Evolutionary conservation across 2,329 filamentous ascomycete genomes (phyloP).

Genomic region (Simplicillium aogashimaense): DNA sequence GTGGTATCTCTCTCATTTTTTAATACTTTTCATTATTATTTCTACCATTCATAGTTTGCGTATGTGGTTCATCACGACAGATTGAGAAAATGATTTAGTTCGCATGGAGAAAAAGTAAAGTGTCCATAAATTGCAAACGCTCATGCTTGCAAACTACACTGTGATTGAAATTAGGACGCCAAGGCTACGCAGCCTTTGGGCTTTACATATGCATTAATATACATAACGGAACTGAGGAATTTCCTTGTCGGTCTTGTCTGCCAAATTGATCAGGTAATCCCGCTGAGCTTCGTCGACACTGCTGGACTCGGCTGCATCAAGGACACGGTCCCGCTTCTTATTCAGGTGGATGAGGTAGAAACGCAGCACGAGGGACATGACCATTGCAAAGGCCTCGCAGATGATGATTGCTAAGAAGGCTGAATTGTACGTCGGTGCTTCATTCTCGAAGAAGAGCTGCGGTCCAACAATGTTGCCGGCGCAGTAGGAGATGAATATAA

Average conservation of each 20-base stretch:
- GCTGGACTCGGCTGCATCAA: not conserved
- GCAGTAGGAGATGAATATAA: conserved; percentile 48
- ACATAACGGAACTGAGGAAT: conserved; percentile 45
- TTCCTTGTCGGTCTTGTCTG: conserved; percentile 44
- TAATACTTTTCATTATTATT: too few species aligned
- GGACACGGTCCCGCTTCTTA: conserved; percentile 32
- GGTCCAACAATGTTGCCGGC: conserved; percentile 51
- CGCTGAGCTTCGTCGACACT: too few species aligned
- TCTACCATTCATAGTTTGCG: too few species aligned
- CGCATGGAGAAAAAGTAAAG: too few species aligned
- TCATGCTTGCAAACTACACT: too few species aligned
- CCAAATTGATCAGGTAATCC: not conserved
- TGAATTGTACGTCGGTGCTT: conserved; percentile 50
- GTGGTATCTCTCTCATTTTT: too few species aligned
- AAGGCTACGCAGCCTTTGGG: too few species aligned
- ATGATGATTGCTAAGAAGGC: conserved; percentile 44
- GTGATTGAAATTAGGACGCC: too few species aligned
- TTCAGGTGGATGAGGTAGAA: conserved; percentile 42
- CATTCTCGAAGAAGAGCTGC: conserved; percentile 44
- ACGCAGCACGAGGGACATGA: conserved; percentile 30
- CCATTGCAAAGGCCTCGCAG: conserved; percentile 36
- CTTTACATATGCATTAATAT: conserved; percentile 17
- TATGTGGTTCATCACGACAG: too few species aligned
- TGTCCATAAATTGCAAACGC: too few species aligned
- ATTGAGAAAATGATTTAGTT: too few species aligned